These are phyloP conservation scores for Cercophora samala DNA, from an alignment of 495 filamentous ascomycete species.

Conservation along the genomic window DNA sequence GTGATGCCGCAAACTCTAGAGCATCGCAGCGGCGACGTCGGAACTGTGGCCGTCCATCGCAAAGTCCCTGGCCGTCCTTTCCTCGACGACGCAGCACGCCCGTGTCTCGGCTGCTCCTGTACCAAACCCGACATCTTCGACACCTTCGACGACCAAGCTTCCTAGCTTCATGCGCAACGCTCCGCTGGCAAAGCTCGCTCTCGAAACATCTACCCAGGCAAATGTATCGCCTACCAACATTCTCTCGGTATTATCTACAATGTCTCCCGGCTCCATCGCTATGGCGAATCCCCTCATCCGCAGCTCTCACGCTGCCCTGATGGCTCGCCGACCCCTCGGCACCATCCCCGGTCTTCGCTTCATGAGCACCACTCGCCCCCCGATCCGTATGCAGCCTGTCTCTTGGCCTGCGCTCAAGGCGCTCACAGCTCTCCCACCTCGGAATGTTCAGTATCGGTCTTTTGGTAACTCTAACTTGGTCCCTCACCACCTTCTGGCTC, in stretches of 20 bases:
- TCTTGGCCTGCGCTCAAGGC: background rate
- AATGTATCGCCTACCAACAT: conserved; percentile 28
- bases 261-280: conserved; percentile 32
- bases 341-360: conserved; percentile 24
- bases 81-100: background rate
- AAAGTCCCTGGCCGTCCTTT: conserved; percentile 36
- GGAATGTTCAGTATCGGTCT: conserved; percentile 30
- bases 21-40: conserved; percentile 48
- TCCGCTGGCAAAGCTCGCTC: conserved; percentile 17
- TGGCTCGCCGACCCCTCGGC: conserved; percentile 23
- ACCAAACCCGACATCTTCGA: background rate
- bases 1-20: conserved; percentile 28
- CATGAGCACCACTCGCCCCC: conserved; percentile 32
- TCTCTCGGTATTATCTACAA: conserved; percentile 27
- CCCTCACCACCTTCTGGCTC: conserved; percentile 48
- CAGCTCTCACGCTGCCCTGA: conserved; percentile 27
- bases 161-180: conserved; percentile 43
- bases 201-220: conserved; percentile 17
- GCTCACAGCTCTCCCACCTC: background rate
- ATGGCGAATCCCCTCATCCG: conserved; percentile 40
- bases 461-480: conserved; percentile 40
- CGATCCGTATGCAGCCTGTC: conserved; percentile 11
- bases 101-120: conserved; percentile 10
- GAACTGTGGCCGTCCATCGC: conserved; percentile 57
- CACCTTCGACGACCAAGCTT: conserved; percentile 17